phyloP scores from a whole-genome alignment of 495 filamentous ascomycete genomes.

The Pyronema domesticum region DNA sequence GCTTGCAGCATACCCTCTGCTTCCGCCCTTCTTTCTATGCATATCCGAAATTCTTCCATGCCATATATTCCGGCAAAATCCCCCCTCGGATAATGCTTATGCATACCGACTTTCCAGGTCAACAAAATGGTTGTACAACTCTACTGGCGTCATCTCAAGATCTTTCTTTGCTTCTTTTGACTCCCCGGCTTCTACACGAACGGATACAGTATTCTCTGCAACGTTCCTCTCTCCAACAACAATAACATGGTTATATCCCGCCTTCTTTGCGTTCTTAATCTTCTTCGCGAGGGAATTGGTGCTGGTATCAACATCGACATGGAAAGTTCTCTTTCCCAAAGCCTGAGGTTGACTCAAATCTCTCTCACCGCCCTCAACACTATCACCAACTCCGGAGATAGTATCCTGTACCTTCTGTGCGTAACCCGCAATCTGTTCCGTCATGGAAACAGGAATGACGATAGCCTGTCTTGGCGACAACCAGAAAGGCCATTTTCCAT shows the following conservation, averaged over 20 bases:
- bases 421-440: conserved; percentile 35
- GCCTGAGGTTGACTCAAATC: conserved; percentile 27
- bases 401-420: conserved; percentile 33
- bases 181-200: conserved; percentile 15
- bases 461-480: conserved; percentile 66
- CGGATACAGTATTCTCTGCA: conserved; percentile 12
- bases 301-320: conserved; percentile 56
- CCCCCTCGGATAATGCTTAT: background rate
- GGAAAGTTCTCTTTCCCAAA: conserved; percentile 35
- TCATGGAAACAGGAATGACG: conserved; percentile 55
- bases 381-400: conserved; percentile 27
- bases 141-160: conserved; percentile 10
- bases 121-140: conserved; percentile 19
- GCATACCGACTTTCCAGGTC: conserved; percentile 18
- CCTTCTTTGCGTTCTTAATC: conserved; percentile 49
- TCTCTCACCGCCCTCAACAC: conserved; percentile 9
- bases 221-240: conserved; percentile 39
- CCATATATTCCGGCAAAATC: no score
- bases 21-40: no score
- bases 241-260: conserved; percentile 57
- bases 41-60: no score
- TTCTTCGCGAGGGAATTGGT: conserved; percentile 46
- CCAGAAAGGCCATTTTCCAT: conserved; percentile 81
- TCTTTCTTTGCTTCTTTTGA: background rate
- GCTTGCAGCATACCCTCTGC: no score